Evolutionary conservation across 768 basidiomycete genomes (phyloP), one percentile per base, ranked within the genome.

Genomic region (Cystobasidiopsis lactophilus): DNA sequence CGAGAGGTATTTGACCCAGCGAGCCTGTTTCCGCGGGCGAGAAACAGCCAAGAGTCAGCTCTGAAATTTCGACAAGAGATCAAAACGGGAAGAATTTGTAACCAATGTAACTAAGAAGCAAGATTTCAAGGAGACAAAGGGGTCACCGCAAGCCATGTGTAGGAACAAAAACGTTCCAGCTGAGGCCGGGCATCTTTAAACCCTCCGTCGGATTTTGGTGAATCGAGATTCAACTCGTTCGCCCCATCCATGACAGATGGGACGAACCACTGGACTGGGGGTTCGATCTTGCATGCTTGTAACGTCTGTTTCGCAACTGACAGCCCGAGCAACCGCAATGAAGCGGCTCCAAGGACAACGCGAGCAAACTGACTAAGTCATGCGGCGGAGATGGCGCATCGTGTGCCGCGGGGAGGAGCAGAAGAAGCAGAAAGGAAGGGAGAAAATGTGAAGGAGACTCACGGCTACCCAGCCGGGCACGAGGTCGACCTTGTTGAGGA

Each of bases 391-490:
- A n/a, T n/a, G n/a, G n/a, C n/a, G n/a, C n/a, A n/a, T n/a, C n/a
- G 35, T 37, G 27, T 49, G 46, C 51, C 41, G 53, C 38, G 47
- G 29, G 30, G 55, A 38, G 24, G 47, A 45, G 16, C 38, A 24
- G 33, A 43, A 52, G 52, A 41, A 50, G 38, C 40, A 33, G 7
- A 30, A 37, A 23, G 50, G 43, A 43, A 45, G 39, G 46, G 50
- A 37, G 29, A 48, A 27, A 51, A 29, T 43, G 40, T 19, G 39
- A 27, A n/a, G 40, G 3, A 44, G n/a, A 73, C 83, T 68, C 67
- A 89, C 89, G 9, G 91, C 95, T 39, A 93, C 91, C 91, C 91
- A 98, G 61, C 85, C 93, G 5, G 91, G 93, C 13, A 98, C 89
- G 52, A 98, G 70, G 68, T 98, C 91, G 64, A 91, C 93, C 70